These are phyloP conservation scores for Acrocalymma vagum DNA, from an alignment of 2,329 filamentous ascomycete genomes.

Conservation along the genomic window DNA sequence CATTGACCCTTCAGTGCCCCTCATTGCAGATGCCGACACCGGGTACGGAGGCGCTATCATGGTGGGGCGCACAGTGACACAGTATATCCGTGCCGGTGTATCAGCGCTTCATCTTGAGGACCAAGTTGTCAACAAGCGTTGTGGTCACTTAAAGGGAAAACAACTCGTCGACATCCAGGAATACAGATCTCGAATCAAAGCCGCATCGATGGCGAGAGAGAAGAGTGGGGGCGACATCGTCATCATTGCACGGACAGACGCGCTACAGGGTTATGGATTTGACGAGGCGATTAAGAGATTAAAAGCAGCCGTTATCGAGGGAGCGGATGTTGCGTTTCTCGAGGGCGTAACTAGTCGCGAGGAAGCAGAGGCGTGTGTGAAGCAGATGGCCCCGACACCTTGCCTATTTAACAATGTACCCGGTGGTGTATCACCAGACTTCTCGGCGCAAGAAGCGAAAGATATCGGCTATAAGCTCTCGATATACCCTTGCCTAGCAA, in stretches of 20 bases:
- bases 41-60: conserved; percentile 58
- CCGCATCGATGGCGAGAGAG: conserved; percentile 61
- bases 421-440: conserved; percentile 63
- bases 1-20: conserved; percentile 62
- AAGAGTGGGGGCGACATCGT: conserved; percentile 65
- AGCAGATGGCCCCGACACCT: conserved; percentile 58
- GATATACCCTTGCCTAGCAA: conserved; percentile 59
- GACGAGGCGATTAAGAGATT: conserved; percentile 64
- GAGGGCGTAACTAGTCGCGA: conserved; percentile 65
- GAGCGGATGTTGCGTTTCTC: conserved; percentile 68
- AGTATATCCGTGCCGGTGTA: conserved; percentile 64
- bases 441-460: conserved; percentile 61
- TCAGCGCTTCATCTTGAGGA: conserved; percentile 70
- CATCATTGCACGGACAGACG: conserved; percentile 71
- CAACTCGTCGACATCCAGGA: conserved; percentile 62
- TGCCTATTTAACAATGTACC: conserved; percentile 67
- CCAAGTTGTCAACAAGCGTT: conserved; percentile 71
- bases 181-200: conserved; percentile 65
- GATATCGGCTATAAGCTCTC: conserved; percentile 67
- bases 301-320: conserved; percentile 59
- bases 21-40: conserved; percentile 70
- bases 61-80: conserved; percentile 62
- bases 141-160: conserved; percentile 71
- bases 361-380: conserved; percentile 57
- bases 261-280: conserved; percentile 65